Base-by-base conservation (phyloP, 148 eudicot genomes). In the Rhododendron vialii region DNA sequence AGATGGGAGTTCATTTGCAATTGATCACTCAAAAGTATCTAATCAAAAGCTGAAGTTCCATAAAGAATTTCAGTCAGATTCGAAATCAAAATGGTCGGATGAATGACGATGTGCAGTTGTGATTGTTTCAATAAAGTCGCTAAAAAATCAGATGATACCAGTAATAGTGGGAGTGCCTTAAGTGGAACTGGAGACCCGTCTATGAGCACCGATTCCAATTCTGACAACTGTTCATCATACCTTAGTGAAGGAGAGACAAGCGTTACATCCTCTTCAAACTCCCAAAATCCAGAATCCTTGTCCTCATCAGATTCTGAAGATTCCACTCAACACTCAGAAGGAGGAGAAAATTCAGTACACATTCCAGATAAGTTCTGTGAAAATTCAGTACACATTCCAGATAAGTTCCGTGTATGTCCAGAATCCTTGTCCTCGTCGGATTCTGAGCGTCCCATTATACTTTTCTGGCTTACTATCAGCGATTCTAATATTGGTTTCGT, bases 191-290 rank as follows among this genome's bases (percentile, higher is more conserved):
- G 86, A 36, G 91, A 91, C 88, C 90, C 88, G 59, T 91, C 92
- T 84, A 88, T 86, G 69, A 92, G 92, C 90, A 90, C 89, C 89
- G 92, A 92, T 78, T 95, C 96, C 76, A 91, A 89, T 88, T 96
- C 98, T 84, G 99, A 95, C 87, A 95, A 94, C 91, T 92, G 94
- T 93, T 93, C 99, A 12, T 96, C 95, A 82, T 94, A 94, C 86
- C 96, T 90, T 84, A 95, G 96, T 87, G 99, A 96, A 88, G 97
- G 98, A 87, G 98, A 87, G 99, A 96, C 83, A 92, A 92, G 92
- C 88, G 91, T 90, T 82, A 88, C 93, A 12, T 88, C 92, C 45
- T 92, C 95, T 71, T 92, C 94, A 63, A 93, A 92, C 87, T 92
- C 89, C 82, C 94, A 83, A 77, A 92, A 92, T 88, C 55, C 90